Percentiles rank a stretch among this genome's conserved stretches.
Evolutionary conservation across 2,329 filamentous ascomycete genomes (phyloP).

Genomic region (Calonectria leucothoes): DNA sequence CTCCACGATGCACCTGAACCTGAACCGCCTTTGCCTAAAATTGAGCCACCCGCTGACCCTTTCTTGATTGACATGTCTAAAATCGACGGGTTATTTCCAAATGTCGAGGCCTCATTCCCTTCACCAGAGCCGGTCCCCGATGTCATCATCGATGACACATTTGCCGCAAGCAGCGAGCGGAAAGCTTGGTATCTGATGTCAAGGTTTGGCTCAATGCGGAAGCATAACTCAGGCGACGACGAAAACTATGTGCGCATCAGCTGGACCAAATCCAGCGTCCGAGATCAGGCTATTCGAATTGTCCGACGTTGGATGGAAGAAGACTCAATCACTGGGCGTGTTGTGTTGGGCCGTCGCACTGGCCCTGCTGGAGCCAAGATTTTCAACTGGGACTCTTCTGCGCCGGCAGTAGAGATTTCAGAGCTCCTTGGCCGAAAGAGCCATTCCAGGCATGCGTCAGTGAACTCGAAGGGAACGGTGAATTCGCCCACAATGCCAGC

Average conservation of each 20-base stretch:
- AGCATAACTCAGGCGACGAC: slow-evolving; percentile 67
- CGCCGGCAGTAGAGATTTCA: slow-evolving; percentile 61
- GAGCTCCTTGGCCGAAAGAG: slow-evolving; percentile 47
- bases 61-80: slow-evolving; percentile 49
- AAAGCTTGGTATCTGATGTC: slow-evolving; percentile 75
- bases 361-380: slow-evolving; percentile 58
- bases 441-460: slow-evolving; percentile 40
- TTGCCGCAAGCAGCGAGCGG: slow-evolving; percentile 66
- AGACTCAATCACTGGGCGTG: slow-evolving; percentile 67
- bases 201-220: slow-evolving; percentile 67
- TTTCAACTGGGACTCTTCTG: slow-evolving; percentile 72
- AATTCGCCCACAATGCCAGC: slow-evolving; percentile 42
- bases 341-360: slow-evolving; percentile 50
- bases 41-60: slow-evolving; percentile 25
- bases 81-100: slow-evolving; percentile 49
- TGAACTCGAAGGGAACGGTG: slow-evolving; percentile 33
- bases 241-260: slow-evolving; percentile 69
- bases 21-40: not conserved
- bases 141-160: slow-evolving; percentile 62
- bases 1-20: not conserved
- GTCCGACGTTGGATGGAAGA: slow-evolving; percentile 76
- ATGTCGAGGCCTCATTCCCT: slow-evolving; percentile 33
- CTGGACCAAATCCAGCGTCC: slow-evolving; percentile 67
- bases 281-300: slow-evolving; percentile 65
- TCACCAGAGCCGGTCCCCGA: slow-evolving; percentile 56